Percentiles rank a stretch among this genome's conserved stretches.
Conservation (phyloP, 139 green algal genomes). For the Tetraselmis striata region DNA sequence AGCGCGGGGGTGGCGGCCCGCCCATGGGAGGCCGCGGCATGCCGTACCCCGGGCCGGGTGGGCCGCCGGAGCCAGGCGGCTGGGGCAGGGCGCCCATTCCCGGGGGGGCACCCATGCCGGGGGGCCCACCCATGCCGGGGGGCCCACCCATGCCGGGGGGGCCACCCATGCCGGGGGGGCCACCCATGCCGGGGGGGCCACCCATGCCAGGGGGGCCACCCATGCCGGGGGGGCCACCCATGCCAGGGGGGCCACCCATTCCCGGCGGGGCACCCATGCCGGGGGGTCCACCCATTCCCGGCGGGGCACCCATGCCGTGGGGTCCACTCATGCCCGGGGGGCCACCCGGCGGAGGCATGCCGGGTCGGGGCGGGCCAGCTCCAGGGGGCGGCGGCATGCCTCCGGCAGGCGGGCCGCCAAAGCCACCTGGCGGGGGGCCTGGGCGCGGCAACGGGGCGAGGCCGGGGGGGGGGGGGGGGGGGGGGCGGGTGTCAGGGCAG, state of each 20-base stretch:
- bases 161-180: neutral
- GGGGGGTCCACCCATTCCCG: neutral
- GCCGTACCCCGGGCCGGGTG: neutral
- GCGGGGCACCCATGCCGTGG: neutral
- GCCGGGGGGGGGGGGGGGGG: too few relatives aligned
- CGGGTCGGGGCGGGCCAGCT: neutral
- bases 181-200: neutral
- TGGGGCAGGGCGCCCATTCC: neutral
- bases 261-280: neutral
- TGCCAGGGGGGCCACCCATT: neutral
- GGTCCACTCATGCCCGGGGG: too few relatives aligned
- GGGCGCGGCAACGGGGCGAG: too few relatives aligned
- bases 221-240: neutral
- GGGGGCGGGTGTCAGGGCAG: too few relatives aligned
- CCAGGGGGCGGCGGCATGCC: neutral
- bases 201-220: neutral
- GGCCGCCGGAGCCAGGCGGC: neutral
- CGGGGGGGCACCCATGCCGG: too few relatives aligned
- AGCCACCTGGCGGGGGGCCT: too few relatives aligned
- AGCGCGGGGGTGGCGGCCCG: neutral
- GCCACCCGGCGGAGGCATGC: neutral
- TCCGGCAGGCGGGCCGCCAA: too few relatives aligned
- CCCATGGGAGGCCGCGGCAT: neutral
- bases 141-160: neutral
- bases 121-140: neutral